Conservation (phyloP, 1,284 basidiomycete genomes). For the Cutaneotrichosporon mucoides region DNA sequence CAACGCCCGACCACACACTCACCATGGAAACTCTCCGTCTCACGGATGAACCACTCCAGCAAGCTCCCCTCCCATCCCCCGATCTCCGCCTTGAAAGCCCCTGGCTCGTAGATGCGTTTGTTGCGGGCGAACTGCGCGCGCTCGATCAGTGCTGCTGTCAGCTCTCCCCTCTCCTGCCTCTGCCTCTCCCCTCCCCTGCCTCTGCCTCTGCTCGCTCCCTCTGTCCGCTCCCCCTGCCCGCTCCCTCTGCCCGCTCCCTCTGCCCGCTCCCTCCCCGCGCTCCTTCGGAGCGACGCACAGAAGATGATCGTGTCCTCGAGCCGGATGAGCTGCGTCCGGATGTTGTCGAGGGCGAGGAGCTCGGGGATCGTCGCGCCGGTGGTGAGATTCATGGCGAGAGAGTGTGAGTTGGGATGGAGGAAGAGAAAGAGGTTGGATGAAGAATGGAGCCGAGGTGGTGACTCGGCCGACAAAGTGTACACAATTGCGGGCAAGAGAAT, state of each 20-base stretch:
- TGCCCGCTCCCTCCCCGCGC: too few species aligned
- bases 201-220: too few species aligned
- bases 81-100: slow-evolving; percentile 66
- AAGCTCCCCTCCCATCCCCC: slow-evolving; percentile 73
- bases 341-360: slow-evolving; percentile 77
- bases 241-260: too few species aligned
- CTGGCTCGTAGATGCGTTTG: slow-evolving; percentile 75
- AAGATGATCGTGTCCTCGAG: slow-evolving; percentile 99
- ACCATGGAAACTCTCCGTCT: slow-evolving; percentile 94
- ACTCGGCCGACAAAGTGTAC: too few species aligned
- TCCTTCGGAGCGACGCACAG: slow-evolving; percentile 41
- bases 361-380: slow-evolving; percentile 60
- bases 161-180: neutral
- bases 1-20: slow-evolving; percentile 43
- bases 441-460: neutral
- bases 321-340: slow-evolving; percentile 79
- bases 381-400: slow-evolving; percentile 46
- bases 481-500: too few species aligned
- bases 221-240: too few species aligned
- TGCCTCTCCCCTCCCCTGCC: too few species aligned
- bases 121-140: slow-evolving; percentile 96
- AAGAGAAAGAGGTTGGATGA: neutral
- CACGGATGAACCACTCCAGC: slow-evolving; percentile 96
- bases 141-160: slow-evolving; percentile 70
- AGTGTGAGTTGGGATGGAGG: neutral